Percentiles rank a stretch among this genome's conserved stretches.
Conservation (phyloP, 2,329 filamentous ascomycete species). For the Ploettnerulaceae sp. region DNA sequence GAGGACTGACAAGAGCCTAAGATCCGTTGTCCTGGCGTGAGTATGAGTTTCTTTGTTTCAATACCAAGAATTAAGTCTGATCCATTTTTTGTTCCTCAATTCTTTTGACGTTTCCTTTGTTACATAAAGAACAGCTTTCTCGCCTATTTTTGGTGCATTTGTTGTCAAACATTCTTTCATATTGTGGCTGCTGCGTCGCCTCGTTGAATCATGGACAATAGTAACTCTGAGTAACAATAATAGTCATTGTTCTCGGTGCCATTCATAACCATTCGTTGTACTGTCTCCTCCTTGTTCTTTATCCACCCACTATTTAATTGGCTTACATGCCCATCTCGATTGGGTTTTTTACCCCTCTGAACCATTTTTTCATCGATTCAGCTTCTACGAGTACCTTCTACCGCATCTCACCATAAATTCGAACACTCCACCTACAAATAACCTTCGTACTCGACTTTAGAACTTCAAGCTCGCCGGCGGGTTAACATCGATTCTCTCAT, state of each 20-base stretch:
- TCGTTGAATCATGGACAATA: constrained; percentile 22
- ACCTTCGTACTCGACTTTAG: background rate
- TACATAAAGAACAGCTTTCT: constrained; percentile 5
- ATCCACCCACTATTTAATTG: constrained; percentile 8
- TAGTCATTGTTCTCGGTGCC: constrained; percentile 21
- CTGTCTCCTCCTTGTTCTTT: constrained; percentile 24
- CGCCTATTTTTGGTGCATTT: constrained; percentile 21
- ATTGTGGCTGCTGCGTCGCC: constrained; percentile 9
- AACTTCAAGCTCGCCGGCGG: constrained; percentile 11
- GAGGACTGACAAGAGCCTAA: constrained; percentile 5
- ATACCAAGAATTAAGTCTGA: constrained; percentile 10
- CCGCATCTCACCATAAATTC: constrained; percentile 1
- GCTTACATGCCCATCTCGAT: background rate
- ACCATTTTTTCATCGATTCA: constrained; percentile 1
- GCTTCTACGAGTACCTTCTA: constrained; percentile 5
- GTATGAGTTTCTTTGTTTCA: constrained; percentile 23
- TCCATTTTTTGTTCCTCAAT: constrained; percentile 9
- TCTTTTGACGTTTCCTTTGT: constrained; percentile 13
- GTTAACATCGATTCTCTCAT: background rate
- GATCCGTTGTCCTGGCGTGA: constrained; percentile 12
- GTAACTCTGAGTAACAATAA: constrained; percentile 17
- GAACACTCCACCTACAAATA: background rate
- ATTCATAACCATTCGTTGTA: constrained; percentile 16
- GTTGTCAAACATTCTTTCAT: constrained; percentile 13
- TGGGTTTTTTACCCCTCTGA: background rate